Base-by-base conservation (phyloP, 495 filamentous ascomycete species). In the Sordaria brevicollis region DNA sequence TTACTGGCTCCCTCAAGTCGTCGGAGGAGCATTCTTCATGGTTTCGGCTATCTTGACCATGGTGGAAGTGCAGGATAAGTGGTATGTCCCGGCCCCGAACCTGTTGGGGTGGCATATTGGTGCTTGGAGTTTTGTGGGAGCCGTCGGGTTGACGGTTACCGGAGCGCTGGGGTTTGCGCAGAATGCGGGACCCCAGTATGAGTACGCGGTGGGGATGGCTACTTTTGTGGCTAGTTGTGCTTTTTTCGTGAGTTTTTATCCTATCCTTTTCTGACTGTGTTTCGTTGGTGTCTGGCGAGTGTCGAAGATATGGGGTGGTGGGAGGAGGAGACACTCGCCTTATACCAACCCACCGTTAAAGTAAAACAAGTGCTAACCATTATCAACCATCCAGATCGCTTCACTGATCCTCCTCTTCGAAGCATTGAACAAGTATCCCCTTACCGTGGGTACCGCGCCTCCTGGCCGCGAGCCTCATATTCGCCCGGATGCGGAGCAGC, bases 191-290 rank as follows among this genome's bases (percentile, higher is more conserved):
- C 81, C 82, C n/a, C 83, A 85, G 57, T 80, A 84, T 15, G 80
- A 84, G 62, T 91, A 90, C 71, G 84, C 90, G 71, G 77, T 84
- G 8, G 80, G 76, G 9, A 75, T 89, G 67, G 83, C 86, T 37
- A 91, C 89, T 0, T 91, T 92, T 71, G 88, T 89, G 83, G 90
- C 89, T 0, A 86, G 83, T 5, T 91, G 88, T 87, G 88, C 88
- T 33, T 92, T 91, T 71, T 80, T 92, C 76, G 79, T 79, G 57
- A 43, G 76, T 70, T 15, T 33, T 19, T 15, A 13, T 68, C 38
- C 36, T 65, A 37, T 39, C 39, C 43, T 54, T 19, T 54, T 4
- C 8, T 37, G 29, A 15, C 57, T 67, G 21, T 54, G 54, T 17
- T 66, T 35, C 9, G 38, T 67, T 19, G 37, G 39, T 10, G 19